These are phyloP conservation scores for Alternaria gaisen DNA, from an alignment of 2,329 filamentous ascomycete genomes.

Conservation along the genomic window DNA sequence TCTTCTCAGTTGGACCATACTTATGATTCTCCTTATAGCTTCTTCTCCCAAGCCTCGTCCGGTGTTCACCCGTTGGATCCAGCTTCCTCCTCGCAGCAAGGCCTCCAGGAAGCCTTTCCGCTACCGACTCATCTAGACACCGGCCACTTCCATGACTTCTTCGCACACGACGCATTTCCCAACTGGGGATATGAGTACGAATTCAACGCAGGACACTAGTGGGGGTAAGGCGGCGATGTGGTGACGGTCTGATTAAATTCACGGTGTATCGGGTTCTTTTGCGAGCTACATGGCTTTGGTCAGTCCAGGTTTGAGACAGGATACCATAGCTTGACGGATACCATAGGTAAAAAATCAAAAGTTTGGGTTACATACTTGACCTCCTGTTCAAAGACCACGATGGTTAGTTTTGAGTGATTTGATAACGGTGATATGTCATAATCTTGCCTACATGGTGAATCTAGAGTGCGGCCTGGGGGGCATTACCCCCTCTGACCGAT, in stretches of 20 bases:
- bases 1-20: not conserved
- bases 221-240: not conserved
- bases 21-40: slow-evolving; percentile 1
- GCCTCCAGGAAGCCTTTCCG: not conserved
- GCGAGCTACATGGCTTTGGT: not conserved
- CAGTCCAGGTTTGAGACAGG: not conserved
- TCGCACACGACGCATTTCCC: not conserved
- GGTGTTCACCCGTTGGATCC: not conserved
- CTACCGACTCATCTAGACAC: not conserved
- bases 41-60: not conserved
- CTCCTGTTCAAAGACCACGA: not conserved
- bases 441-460: not conserved
- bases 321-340: not conserved
- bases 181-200: not conserved
- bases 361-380: not conserved
- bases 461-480: too few species aligned
- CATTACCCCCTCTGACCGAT: too few species aligned
- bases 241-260: not conserved
- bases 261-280: not conserved
- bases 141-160: not conserved
- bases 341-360: not conserved
- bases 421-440: not conserved
- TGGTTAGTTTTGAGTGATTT: not conserved
- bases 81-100: not conserved
- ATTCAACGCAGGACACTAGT: slow-evolving; percentile 1